A percentile compares a stretch with the other conserved stretches of the same genome.
Evolutionary conservation across 108 stramenopile genomes (phyloP).

Genomic region (Asterionellopsis glacialis): DNA sequence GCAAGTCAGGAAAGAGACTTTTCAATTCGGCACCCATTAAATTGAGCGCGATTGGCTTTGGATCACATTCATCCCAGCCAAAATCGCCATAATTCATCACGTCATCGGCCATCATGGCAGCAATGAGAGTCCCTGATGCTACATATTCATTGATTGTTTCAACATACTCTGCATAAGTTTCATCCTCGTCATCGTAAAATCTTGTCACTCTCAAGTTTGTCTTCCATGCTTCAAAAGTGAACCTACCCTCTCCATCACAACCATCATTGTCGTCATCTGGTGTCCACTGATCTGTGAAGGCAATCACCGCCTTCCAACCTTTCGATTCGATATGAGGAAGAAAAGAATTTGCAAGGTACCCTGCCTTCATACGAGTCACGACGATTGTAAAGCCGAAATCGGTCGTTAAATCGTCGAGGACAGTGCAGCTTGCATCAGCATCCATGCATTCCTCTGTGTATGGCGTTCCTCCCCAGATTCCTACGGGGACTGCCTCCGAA

Average conservation of each 20-base stretch:
- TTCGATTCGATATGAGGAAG: background rate
- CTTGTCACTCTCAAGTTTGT: background rate
- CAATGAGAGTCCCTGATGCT: background rate
- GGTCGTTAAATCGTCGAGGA: slow-evolving; percentile 2
- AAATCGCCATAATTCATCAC: slow-evolving; percentile 3
- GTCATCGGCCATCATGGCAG: slow-evolving; percentile 1
- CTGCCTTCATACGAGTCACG: background rate
- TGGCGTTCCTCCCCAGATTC: slow-evolving; percentile 2
- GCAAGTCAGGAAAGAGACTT: background rate
- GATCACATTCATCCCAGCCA: slow-evolving; percentile 3
- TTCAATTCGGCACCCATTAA: background rate
- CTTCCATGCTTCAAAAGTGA: background rate
- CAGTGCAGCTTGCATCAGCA: background rate
- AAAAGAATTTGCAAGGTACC: background rate
- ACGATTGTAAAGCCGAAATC: background rate
- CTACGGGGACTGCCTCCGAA: background rate
- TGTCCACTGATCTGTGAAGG: background rate
- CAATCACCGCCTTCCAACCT: slow-evolving; percentile 2
- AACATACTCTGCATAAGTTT: background rate
- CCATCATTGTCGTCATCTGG: background rate
- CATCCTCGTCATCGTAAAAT: slow-evolving; percentile 1
- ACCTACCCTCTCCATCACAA: background rate
- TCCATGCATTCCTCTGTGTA: background rate
- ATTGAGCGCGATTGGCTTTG: background rate
- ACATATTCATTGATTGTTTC: background rate